Evolutionary conservation across 2,329 filamentous ascomycete genomes (phyloP).

Genomic region (Trichoderma lentiforme): DNA sequence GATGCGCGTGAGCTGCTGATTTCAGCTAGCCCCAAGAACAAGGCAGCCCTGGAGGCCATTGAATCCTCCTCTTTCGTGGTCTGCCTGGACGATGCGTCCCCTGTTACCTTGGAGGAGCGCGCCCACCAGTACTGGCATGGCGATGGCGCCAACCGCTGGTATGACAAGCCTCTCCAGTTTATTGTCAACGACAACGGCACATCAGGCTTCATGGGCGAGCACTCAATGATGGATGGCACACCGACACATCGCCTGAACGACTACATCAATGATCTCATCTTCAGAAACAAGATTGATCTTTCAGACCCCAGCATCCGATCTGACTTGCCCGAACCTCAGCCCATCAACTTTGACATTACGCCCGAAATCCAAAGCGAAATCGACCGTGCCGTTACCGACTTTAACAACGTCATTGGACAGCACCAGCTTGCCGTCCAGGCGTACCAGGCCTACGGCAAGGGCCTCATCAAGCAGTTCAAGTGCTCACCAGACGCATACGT

Average conservation of each 20-base stretch:
- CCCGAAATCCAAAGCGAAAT: conserved; percentile 74
- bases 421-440: conserved; percentile 93
- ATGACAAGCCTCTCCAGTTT: conserved; percentile 96
- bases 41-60: conserved; percentile 71
- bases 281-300: conserved; percentile 91
- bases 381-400: conserved; percentile 72
- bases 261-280: conserved; percentile 86
- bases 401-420: conserved; percentile 73
- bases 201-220: conserved; percentile 95
- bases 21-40: conserved; percentile 74
- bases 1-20: conserved; percentile 76
- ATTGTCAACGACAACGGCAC: conserved; percentile 98
- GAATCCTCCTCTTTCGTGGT: conserved; percentile 88
- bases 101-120: conserved; percentile 92
- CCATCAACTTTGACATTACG: conserved; percentile 75
- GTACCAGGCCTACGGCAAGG: conserved; percentile 97
- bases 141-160: conserved; percentile 94
- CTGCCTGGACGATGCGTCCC: conserved; percentile 87
- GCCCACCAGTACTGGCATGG: conserved; percentile 98
- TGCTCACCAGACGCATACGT: conserved; percentile 97
- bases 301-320: conserved; percentile 74
- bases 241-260: conserved; percentile 96
- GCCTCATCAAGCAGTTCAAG: conserved; percentile 98
- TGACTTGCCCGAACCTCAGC: conserved; percentile 74
- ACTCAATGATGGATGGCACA: conserved; percentile 99